Evolutionary conservation across 352 stramenopile species (phyloP).

Genomic region (Globisporangium middletonii): DNA sequence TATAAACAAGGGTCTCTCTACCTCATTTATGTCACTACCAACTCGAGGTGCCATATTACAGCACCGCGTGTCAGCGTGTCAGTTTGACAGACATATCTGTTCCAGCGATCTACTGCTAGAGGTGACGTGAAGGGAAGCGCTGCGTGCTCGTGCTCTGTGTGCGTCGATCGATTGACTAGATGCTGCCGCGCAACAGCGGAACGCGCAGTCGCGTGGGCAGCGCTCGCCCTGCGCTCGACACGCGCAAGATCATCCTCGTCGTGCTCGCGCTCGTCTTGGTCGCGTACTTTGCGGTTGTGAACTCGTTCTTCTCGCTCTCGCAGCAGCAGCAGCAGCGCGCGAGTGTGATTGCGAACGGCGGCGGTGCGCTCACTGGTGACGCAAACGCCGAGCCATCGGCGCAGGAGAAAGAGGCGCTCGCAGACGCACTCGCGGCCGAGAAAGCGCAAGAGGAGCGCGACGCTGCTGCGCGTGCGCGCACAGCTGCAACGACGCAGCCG

Average conservation of each 20-base stretch:
- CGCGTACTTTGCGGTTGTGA: constrained; percentile 58
- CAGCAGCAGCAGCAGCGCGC: not conserved
- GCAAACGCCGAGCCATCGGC: constrained; percentile 7
- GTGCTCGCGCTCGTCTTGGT: constrained; percentile 52
- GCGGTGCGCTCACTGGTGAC: not conserved
- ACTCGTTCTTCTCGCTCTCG: constrained; percentile 56
- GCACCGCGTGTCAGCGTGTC: no score
- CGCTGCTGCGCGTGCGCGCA: not conserved
- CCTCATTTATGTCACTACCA: no score
- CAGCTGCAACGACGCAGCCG: not conserved
- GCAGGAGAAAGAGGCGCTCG: constrained; percentile 9
- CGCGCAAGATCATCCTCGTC: constrained; percentile 48
- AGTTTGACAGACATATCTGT: no score
- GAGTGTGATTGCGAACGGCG: constrained; percentile 1
- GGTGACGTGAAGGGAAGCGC: no score
- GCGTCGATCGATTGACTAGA: constrained; percentile 1
- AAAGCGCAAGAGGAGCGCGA: constrained; percentile 3
- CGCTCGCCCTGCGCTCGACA: constrained; percentile 20
- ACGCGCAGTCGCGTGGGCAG: constrained; percentile 1
- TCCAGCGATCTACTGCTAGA: no score
- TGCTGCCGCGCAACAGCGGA: constrained; percentile 29
- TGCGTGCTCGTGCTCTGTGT: no score
- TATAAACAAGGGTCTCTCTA: no score
- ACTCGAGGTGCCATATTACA: no score
- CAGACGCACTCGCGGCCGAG: constrained; percentile 11